These are phyloP conservation scores for Globisporangium yorkense DNA, from an alignment of 352 stramenopile species.

Conservation along the genomic window DNA sequence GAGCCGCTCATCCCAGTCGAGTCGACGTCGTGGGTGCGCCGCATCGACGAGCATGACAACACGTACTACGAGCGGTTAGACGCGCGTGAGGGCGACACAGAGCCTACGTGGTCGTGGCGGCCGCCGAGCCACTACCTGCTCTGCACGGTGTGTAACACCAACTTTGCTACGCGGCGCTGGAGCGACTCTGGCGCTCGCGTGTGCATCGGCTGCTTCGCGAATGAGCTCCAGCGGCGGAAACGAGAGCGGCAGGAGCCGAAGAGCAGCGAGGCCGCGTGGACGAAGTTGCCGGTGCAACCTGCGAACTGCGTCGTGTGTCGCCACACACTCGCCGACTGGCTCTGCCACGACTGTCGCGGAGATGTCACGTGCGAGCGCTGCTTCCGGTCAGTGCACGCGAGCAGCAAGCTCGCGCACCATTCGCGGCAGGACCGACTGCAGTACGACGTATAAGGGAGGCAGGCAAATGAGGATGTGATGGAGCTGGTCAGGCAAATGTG, in stretches of 20 bases:
- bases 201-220: constrained; percentile 62
- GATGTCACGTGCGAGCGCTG: constrained; percentile 49
- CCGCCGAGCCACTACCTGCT: constrained; percentile 54
- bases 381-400: constrained; percentile 40
- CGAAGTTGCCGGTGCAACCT: constrained; percentile 49
- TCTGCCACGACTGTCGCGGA: constrained; percentile 50
- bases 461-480: constrained; percentile 7
- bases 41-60: constrained; percentile 33
- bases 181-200: constrained; percentile 36
- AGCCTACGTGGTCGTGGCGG: constrained; percentile 16
- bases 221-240: constrained; percentile 7
- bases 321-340: constrained; percentile 25
- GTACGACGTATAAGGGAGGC: not conserved
- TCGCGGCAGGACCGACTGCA: not conserved
- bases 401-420: constrained; percentile 16
- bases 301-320: constrained; percentile 60
- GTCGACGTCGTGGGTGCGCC: constrained; percentile 58
- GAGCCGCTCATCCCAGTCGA: constrained; percentile 43
- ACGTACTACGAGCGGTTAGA: constrained; percentile 50
- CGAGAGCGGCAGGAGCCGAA: constrained; percentile 4
- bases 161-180: constrained; percentile 51
- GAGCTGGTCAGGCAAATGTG: no score
- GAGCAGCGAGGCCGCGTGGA: constrained; percentile 24
- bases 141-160: constrained; percentile 38
- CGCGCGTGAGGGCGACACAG: not conserved